A percentile compares a stretch with the other conserved stretches of the same genome.
phyloP scores from a whole-genome alignment of 2,329 filamentous ascomycete genomes.

The Emmonsiellopsis sp. region DNA sequence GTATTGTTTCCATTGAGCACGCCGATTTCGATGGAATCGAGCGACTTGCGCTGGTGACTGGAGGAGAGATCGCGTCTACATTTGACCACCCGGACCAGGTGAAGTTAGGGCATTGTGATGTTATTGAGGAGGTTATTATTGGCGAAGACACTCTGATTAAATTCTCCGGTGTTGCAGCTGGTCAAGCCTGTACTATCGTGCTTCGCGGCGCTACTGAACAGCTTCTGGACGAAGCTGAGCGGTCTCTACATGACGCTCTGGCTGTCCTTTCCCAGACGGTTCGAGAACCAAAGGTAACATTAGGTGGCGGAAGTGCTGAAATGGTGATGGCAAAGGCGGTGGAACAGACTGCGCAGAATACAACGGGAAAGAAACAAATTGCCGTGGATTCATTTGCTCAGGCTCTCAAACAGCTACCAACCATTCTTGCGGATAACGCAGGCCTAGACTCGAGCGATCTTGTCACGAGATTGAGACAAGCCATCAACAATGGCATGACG shows the following conservation, averaged over 20 bases:
- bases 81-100: constrained; percentile 98
- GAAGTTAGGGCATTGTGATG: constrained; percentile 86
- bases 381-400: constrained; percentile 84
- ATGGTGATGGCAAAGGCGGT: constrained; percentile 99
- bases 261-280: constrained; percentile 96
- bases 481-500: constrained; percentile 88
- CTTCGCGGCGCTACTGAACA: constrained; percentile 94
- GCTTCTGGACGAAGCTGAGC: constrained; percentile 91
- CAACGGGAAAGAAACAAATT: constrained; percentile 93
- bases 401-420: constrained; percentile 85
- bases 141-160: constrained; percentile 96
- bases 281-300: constrained; percentile 83
- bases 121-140: constrained; percentile 97
- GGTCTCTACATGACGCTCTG: constrained; percentile 89
- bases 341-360: constrained; percentile 82
- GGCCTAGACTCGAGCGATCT: constrained; percentile 93
- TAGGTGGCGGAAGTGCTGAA: constrained; percentile 93
- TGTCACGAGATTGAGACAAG: constrained; percentile 81
- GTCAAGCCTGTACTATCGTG: constrained; percentile 92
- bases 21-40: constrained; percentile 98
- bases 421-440: constrained; percentile 94
- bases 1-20: constrained; percentile 97
- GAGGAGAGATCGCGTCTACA: constrained; percentile 92
- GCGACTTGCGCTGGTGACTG: constrained; percentile 85
- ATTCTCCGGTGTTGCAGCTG: constrained; percentile 91